Conservation (phyloP, 2,329 filamentous ascomycete species). For the Alternaria sp. region DNA sequence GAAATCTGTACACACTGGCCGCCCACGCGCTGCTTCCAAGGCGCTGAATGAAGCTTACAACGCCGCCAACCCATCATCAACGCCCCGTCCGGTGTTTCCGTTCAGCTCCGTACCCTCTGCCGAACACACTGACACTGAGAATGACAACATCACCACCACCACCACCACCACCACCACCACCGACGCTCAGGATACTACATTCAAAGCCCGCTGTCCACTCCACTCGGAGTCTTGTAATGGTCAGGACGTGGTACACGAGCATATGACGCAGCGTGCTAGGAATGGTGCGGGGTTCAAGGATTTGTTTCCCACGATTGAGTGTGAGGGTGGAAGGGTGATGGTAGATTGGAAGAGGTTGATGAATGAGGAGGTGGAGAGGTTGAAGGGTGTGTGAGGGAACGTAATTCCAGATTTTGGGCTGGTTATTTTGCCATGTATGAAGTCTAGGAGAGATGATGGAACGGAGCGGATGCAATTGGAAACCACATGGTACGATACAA, state of each 20-base stretch:
- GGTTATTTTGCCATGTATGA: not conserved
- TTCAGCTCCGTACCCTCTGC: not conserved
- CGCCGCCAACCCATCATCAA: slow-evolving; percentile 10
- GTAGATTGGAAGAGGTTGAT: slow-evolving; percentile 36
- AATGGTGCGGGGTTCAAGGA: slow-evolving; percentile 26
- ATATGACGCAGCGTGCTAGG: slow-evolving; percentile 20
- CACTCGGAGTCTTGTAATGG: slow-evolving; percentile 36
- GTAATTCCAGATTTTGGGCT: too few relatives aligned
- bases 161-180: not conserved
- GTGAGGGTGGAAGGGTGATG: slow-evolving; percentile 26
- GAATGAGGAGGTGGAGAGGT: slow-evolving; percentile 26
- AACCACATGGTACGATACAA: not conserved
- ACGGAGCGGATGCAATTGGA: not conserved
- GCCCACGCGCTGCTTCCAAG: slow-evolving; percentile 26
- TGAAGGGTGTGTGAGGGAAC: not conserved
- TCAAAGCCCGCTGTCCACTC: slow-evolving; percentile 22
- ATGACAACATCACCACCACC: too few relatives aligned
- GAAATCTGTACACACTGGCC: slow-evolving; percentile 6
- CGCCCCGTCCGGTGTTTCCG: not conserved
- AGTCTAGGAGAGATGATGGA: not conserved
- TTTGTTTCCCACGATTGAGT: slow-evolving; percentile 23
- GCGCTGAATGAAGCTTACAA: slow-evolving; percentile 33
- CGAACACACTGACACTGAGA: not conserved
- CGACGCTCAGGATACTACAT: not conserved
- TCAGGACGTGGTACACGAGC: slow-evolving; percentile 9